phyloP scores from a whole-genome alignment of 2,329 filamentous ascomycete species.

The Sporothrix brunneoviolacea region DNA sequence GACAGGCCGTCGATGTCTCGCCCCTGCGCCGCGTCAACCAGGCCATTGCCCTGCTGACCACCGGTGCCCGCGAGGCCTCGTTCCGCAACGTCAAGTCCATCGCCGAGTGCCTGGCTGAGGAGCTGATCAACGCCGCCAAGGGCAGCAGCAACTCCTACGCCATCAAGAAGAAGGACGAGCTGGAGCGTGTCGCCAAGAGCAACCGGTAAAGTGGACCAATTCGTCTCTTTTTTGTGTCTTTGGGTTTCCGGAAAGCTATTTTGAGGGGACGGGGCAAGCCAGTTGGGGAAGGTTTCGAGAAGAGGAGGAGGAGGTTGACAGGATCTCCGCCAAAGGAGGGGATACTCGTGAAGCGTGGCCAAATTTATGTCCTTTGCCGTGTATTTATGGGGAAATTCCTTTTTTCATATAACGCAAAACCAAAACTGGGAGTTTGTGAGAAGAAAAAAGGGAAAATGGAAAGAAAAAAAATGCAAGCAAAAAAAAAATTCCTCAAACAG shows the following conservation, averaged over 20 bases:
- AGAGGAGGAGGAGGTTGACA: constrained; percentile 7
- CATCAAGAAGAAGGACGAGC: constrained; percentile 99
- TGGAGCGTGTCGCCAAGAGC: constrained; percentile 99
- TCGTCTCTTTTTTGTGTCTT: background rate
- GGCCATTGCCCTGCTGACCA: constrained; percentile 97
- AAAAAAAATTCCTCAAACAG: background rate
- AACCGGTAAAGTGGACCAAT: constrained; percentile 75
- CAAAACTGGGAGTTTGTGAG: constrained; percentile 14
- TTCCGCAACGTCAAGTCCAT: constrained; percentile 99
- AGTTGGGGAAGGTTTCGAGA: constrained; percentile 16
- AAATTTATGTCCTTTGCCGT: constrained; percentile 9
- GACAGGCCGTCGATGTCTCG: constrained; percentile 99
- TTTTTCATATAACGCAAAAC: constrained; percentile 8
- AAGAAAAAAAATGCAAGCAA: constrained; percentile 9
- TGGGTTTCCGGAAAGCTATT: background rate
- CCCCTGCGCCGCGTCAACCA: constrained; percentile 99
- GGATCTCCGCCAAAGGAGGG: background rate
- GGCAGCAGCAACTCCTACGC: constrained; percentile 99
- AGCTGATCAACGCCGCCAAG: constrained; percentile 99
- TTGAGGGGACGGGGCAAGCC: background rate
- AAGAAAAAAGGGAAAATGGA: constrained; percentile 8
- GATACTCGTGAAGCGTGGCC: constrained; percentile 4
- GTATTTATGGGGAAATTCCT: constrained; percentile 34
- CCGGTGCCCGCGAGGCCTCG: constrained; percentile 94
- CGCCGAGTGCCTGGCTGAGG: constrained; percentile 98